Conservation (phyloP, 768 basidiomycete species). For the Polyporus arcularius region DNA sequence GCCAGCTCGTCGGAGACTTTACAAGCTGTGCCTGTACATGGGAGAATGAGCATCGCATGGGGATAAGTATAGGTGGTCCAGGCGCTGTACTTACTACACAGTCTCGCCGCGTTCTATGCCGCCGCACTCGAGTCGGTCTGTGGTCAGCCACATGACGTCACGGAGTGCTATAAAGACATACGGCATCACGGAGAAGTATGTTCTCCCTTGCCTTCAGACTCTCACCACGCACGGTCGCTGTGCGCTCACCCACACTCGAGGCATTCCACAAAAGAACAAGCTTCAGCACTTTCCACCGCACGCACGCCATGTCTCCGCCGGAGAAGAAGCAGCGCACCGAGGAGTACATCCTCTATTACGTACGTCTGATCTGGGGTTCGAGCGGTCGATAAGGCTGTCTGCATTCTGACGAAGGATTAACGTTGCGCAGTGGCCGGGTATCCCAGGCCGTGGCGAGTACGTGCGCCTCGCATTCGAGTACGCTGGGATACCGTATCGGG, state of each 20-base stretch:
- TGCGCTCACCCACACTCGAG: not conserved
- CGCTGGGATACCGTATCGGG: constrained; percentile 35
- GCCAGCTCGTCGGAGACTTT: too few species aligned
- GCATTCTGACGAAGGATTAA: too few species aligned
- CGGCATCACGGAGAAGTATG: too few species aligned
- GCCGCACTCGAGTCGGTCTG: too few species aligned
- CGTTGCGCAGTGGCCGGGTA: constrained; percentile 30
- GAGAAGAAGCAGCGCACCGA: constrained; percentile 23
- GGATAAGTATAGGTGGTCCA: too few species aligned
- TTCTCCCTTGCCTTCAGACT: too few species aligned
- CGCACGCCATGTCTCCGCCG: constrained; percentile 9
- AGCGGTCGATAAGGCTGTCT: not conserved
- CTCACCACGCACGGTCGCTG: not conserved
- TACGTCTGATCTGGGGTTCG: constrained; percentile 10
- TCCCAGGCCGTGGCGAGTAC: constrained; percentile 42
- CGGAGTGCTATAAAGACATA: too few species aligned
- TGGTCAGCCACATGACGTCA: too few species aligned
- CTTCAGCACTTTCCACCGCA: not conserved
- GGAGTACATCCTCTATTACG: constrained; percentile 28
- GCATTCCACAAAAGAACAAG: not conserved
- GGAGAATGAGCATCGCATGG: too few species aligned
- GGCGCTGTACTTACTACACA: too few species aligned
- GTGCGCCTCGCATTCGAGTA: constrained; percentile 41
- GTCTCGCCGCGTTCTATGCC: too few species aligned
- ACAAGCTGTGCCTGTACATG: too few species aligned